Conservation (phyloP, 2,329 filamentous ascomycete species). For the Beauveria sp. region DNA sequence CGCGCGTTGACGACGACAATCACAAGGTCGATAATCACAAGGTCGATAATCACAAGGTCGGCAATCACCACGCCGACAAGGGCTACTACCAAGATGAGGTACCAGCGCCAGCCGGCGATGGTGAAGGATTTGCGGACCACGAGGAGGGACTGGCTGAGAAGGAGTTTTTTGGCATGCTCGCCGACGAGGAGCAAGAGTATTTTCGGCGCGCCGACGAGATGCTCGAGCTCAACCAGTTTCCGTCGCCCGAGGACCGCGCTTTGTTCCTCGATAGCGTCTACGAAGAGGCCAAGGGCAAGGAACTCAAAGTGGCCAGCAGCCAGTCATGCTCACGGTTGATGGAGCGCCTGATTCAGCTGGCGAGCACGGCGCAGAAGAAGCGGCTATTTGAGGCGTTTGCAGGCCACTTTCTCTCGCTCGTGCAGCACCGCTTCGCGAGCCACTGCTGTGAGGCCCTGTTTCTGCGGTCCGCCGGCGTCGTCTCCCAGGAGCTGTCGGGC, state of each 20-base stretch:
- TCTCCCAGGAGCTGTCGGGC: slow-evolving; percentile 62
- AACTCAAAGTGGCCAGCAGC: slow-evolving; percentile 91
- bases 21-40: slow-evolving; percentile 15
- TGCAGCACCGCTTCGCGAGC: slow-evolving; percentile 93
- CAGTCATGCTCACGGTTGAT: slow-evolving; percentile 91
- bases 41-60: not conserved
- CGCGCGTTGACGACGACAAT: slow-evolving; percentile 16
- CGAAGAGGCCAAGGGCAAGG: slow-evolving; percentile 80
- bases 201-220: slow-evolving; percentile 85
- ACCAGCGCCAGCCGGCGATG: slow-evolving; percentile 9
- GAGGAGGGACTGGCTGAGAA: slow-evolving; percentile 40
- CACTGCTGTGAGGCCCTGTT: slow-evolving; percentile 97
- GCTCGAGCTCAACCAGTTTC: slow-evolving; percentile 84
- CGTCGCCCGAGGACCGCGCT: slow-evolving; percentile 61
- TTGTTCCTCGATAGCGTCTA: slow-evolving; percentile 76
- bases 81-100: slow-evolving; percentile 12
- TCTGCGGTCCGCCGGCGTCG: slow-evolving; percentile 68
- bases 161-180: slow-evolving; percentile 88
- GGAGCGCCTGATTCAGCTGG: slow-evolving; percentile 82
- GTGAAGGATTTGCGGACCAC: slow-evolving; percentile 10
- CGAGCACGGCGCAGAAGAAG: slow-evolving; percentile 74
- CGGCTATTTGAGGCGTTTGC: slow-evolving; percentile 76
- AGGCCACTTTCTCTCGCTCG: slow-evolving; percentile 78
- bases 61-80: slow-evolving; percentile 9
- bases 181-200: slow-evolving; percentile 90